Conservation (phyloP, 2,329 filamentous ascomycete species). For the Aspergillus thermomutatus region DNA sequence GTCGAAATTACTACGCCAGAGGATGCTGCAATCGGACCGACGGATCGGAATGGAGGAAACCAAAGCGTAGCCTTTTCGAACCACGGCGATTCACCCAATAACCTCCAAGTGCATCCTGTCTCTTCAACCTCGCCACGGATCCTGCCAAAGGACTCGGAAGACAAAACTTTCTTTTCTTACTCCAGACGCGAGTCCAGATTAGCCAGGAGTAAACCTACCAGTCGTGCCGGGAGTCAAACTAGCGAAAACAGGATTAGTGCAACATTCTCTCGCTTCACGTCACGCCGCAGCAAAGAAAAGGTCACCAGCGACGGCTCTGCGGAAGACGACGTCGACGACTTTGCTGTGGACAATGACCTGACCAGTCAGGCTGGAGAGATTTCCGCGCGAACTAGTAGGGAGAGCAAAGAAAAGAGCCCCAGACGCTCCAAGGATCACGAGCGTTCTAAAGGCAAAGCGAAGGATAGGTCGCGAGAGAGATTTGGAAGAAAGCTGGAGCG, state of each 20-base stretch:
- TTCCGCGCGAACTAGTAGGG: constrained; percentile 9
- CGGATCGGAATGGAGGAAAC: constrained; percentile 18
- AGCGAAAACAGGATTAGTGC: constrained; percentile 35
- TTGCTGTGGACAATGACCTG: constrained; percentile 19
- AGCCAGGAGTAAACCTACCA: constrained; percentile 31
- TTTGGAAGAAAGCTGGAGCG: constrained; percentile 36
- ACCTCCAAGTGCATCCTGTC: constrained; percentile 19
- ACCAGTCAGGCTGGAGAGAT: constrained; percentile 12
- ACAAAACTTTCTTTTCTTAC: constrained; percentile 20
- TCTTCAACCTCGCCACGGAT: constrained; percentile 25
- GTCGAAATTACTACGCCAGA: constrained; percentile 35
- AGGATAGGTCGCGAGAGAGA: constrained; percentile 35
- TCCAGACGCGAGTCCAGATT: constrained; percentile 29
- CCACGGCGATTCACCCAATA: constrained; percentile 8
- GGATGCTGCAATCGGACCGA: constrained; percentile 15
- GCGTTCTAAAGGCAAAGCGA: constrained; percentile 26
- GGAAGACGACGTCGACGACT: constrained; percentile 26
- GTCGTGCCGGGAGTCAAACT: constrained; percentile 33
- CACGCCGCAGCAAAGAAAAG: constrained; percentile 29
- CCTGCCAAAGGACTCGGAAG: constrained; percentile 22
- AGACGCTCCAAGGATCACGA: constrained; percentile 20
- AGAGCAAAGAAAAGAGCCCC: constrained; percentile 23
- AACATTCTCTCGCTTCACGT: constrained; percentile 35
- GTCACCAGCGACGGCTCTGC: constrained; percentile 24
- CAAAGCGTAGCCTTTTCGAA: constrained; percentile 29